Evolutionary conservation across 768 basidiomycete genomes (phyloP), one percentile per base, ranked within the genome.

Genomic region (Tulasnella sp.): DNA sequence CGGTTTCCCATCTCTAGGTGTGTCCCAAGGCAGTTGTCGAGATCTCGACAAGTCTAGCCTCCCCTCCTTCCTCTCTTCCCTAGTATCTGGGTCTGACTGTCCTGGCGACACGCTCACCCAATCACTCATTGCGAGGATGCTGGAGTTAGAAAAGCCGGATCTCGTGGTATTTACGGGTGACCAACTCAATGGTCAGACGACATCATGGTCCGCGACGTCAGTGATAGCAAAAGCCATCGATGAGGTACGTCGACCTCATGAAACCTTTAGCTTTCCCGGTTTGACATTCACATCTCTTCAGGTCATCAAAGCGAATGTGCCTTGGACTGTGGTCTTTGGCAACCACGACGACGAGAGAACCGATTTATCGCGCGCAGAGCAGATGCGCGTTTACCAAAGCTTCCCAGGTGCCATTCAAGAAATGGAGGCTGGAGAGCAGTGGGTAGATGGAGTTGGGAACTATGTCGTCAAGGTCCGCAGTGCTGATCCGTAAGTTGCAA

Each of bases 271-370:
- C 71, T 94, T 94, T 66, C 83, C 90, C 0, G 76, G 75, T 29
- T 81, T 38, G 34, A 38, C 15, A 38, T 7, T 38, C 34, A 5
- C 15, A 7, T 5, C 15, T 38, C 34, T 38, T 5, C 34, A 38
- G 34, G 88, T 88, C 4, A 85, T 85, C 13, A 80, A 84, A 11
- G 79, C 83, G 49, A 71, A 77, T 21, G 85, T 95, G 38, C 88
- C 94, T 0, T 99, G 94, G 94, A 82, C 90, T 3, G 86, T 84
- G 0, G 79, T 97, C 2, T 94, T 97, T 70, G 95, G 95, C 1
- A 97, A 99, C 67, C 95, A 99, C 70, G 95, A 97, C 65, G 79
- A 82, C 45, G 86, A 93, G 61, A 77, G 81, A 51, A 69, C 67
- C 2, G 86, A 84, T 13, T 65, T 76, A 65, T 65, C 73, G 27